Evolutionary conservation across 305 asterid species (phyloP), one percentile per base, ranked within the genome.

Genomic region (Plantago coronopus): DNA sequence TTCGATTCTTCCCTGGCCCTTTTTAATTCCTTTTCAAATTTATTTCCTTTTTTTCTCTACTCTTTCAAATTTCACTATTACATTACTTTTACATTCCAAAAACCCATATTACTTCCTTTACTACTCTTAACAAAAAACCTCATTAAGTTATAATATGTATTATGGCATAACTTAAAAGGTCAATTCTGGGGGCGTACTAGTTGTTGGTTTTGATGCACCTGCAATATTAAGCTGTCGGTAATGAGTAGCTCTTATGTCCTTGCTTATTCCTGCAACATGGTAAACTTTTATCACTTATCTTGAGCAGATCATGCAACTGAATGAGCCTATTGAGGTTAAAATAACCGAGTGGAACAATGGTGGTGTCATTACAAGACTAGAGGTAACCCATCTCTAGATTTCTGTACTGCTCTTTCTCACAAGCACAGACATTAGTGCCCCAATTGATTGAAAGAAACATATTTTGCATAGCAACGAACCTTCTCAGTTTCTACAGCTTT

Each of bases 291-390:
- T 67, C 48, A 49, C 69, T 44, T 64, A 2, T 55, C 23, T 68
- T 61, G 61, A 72, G 80, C 89, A 91, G 97, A 76, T 89, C 71
- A 81, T 83, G 78, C 94, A 84, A 64, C 82, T 91, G 25, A 86
- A 84, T 65, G 95, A 83, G 74, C 95, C 98, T 23, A 79, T 88
- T 62, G 76, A 79, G 75, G 85, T 91, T 25, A 79, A 76, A 73
- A 81, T 91, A 71, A 83, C 85, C 0, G 96, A 91, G 78, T 91
- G 98, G 98, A 91, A 91, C 69, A 86, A 90, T 21, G 95, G 95
- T 59, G 98, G 98, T 59, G 91, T 91, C 62, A 82, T 91, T 69
- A 86, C 97, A 68, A 83, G 97, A 83, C 74, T 91, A 74, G 98
- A 91, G 88, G 95, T 85, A 54, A 62, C 49, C 38, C 25, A 17